These are phyloP conservation scores for Yarrowia keelungensis DNA, from an alignment of 805 yeast genomes.

Conservation along the genomic window DNA sequence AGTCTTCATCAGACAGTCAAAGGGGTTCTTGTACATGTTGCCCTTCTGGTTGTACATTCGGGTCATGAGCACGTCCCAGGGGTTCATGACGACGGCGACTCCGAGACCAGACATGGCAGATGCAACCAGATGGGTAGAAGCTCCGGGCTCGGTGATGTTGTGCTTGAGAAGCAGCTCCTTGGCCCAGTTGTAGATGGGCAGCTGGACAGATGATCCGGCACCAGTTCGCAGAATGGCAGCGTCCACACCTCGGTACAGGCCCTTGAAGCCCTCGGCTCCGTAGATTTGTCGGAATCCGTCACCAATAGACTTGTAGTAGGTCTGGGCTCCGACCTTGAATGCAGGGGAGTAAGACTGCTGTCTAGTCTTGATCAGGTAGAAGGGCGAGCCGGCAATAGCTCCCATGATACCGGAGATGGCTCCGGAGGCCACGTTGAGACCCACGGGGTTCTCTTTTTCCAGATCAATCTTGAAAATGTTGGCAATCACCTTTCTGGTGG, in stretches of 20 bases:
- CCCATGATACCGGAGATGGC: constrained; percentile 87
- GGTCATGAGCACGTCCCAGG: constrained; percentile 95
- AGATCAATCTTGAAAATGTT: constrained; percentile 45
- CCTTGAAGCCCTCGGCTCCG: constrained; percentile 72
- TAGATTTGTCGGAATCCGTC: constrained; percentile 73
- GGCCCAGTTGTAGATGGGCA: constrained; percentile 85
- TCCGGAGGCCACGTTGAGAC: constrained; percentile 79
- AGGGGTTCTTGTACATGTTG: constrained; percentile 75
- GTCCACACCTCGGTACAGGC: constrained; percentile 88
- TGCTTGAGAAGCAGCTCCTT: constrained; percentile 66
- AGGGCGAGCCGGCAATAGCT: constrained; percentile 87
- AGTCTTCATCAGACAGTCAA: constrained; percentile 89
- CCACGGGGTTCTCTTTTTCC: constrained; percentile 48
- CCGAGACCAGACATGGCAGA: constrained; percentile 86
- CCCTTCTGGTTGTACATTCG: constrained; percentile 96
- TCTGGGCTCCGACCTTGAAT: constrained; percentile 85
- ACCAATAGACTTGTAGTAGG: constrained; percentile 74
- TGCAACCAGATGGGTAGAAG: constrained; percentile 73
- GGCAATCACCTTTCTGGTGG: constrained; percentile 54
- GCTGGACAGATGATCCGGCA: constrained; percentile 92
- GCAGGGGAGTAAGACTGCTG: constrained; percentile 88
- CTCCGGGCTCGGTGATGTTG: constrained; percentile 64
- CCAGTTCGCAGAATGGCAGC: constrained; percentile 96
- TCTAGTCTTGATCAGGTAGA: constrained; percentile 90
- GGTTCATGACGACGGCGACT: constrained; percentile 95